Base-by-base conservation (phyloP, 305 asterid genomes). In the Galium porrigens region DNA sequence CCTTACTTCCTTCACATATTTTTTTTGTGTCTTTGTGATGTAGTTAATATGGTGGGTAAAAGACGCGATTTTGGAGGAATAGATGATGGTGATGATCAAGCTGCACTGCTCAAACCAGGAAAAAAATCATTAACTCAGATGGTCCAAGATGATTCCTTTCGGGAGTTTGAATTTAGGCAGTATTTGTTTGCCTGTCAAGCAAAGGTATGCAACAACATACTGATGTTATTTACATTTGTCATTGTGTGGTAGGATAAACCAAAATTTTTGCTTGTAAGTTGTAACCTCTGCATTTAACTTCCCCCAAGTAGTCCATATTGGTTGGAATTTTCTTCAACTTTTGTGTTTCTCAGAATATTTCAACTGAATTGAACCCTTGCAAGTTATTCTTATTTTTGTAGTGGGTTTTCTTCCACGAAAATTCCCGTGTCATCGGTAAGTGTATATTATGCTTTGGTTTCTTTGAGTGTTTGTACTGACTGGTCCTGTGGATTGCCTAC, bases 151-250 rank as follows among this genome's bases (percentile, higher is more conserved):
- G 99, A 89, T 77, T 86, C 97, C 53, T 89, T 92, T 76, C 82
- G 96, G 85, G 96, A 92, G 75, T 92, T 89, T 68, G 97, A 92
- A 75, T 92, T 92, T 87, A 81, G 94, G 80, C 99, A 92, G 82
- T 89, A 92, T 80, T 82, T 94, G 70, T 94, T 94, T 84, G 84
- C 96, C 81, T 87, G 97, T 77, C 96, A 94, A 81, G 95, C 96
- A 67, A 89, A 89, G 97, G 99, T 94, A 74, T 58, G 85, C 67
- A 75, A 29, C 72, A 34, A 61, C 15, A 64, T 51, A 25, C 68
- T 41, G 58, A 68, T 46, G 53, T n/a, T 46, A 46, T 46, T 46
- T 46, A 46, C 52, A 46, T 33, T 57, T 65, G 70, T 78, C 74
- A 65, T 63, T 69, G 56, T 72, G 64, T 46, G 61, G 66, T 73